Evolutionary conservation across 2,329 filamentous ascomycete genomes (phyloP), one percentile per base, ranked within the genome.

Genomic region (Xylariales sp.): DNA sequence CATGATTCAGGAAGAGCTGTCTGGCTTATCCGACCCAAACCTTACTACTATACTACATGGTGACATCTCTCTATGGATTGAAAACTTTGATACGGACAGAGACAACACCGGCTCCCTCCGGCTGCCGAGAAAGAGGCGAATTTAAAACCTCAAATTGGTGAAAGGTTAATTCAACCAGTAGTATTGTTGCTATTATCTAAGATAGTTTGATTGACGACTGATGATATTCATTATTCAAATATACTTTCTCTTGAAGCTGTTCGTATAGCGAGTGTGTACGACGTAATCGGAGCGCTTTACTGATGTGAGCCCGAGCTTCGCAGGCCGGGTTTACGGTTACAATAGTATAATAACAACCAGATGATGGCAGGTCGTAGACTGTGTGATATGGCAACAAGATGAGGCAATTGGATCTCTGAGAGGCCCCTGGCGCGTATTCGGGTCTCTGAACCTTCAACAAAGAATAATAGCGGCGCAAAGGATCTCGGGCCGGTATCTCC

Each of bases 1-100:
- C 46, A 62, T 57, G 56, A 62, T 41, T 68, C 56, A 68, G 39
- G 32, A 45, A 52, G 23, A 23, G 28, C 14, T 52, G 7, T 52
- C 49, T 58, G 4, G 45, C 30, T n/a, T 45, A 39, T 23, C 12
- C 36, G 54, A 54, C 16, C 36, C 28, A 30, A 48, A 23, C 8
- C 8, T 36, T 62, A n/a, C 23, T 23, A 23, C 23, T 23, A 23
- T 23, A 48, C 14, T 45, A 56, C 12, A 39, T 46, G 30, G 18
- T 56, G 28, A 43, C 12, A 49, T 39, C 23, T 5, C 14, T 9
- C 14, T 28, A 53, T 30, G 16, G 1, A 23, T 23, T 23, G 2
- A 23, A 32, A 57, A 18, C 16, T 34, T 36, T 12, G 39, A 32
- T 10, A 60, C 32, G 50, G 7, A 28, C 28, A 18, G 5, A 50